Evolutionary conservation across 2,329 filamentous ascomycete genomes (phyloP), one percentile per base, ranked within the genome.

Genomic region (Didymella glomerata): DNA sequence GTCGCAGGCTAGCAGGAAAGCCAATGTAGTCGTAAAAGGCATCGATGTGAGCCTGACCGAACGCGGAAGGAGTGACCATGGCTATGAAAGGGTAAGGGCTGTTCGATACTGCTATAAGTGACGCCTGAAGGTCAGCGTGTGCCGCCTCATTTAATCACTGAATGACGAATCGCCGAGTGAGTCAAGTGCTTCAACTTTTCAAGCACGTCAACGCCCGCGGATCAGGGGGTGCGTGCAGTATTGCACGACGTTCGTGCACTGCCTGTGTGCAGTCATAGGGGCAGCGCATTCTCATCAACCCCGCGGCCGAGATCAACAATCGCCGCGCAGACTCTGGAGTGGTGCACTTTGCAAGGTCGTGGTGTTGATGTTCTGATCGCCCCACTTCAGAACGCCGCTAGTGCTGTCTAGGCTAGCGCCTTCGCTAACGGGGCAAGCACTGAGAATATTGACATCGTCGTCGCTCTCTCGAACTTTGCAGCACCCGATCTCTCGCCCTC

Each of bases 11-110:
- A 8, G 41, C 28, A 28, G 69, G 65, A 7, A 79, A 68, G 18
- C 60, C 45, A 48, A 79, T 71, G 57, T 77, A 67, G 4, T 66
- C 32, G 2, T 79, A 61, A 51, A 76, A 79, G 11, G 64, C 66
- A 13, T 60, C 63, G n/a, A 78, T 45, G 50, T 78, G 73, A 0
- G 64, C 52, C 18, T 65, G 49, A 10, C 63, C 70, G 52, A 75
- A 78, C 24, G 49, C 46, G 10, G 64, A 62, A 1, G 61, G 59
- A 16, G 41, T 20, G 40, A 18, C 38, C 61, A 66, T 66, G 24
- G 32, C 41, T 9, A 18, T 6, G 3, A 10, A 3, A 14, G 18
- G 22, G 13, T 24, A 32, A 30, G 18, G 30, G 34, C 34, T 46
- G 20, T 32, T 28, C 25, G 41, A 8, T 24, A 44, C 22, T 48